Conservation (phyloP, 2,329 filamentous ascomycete genomes). For the Penicillium sp. region DNA sequence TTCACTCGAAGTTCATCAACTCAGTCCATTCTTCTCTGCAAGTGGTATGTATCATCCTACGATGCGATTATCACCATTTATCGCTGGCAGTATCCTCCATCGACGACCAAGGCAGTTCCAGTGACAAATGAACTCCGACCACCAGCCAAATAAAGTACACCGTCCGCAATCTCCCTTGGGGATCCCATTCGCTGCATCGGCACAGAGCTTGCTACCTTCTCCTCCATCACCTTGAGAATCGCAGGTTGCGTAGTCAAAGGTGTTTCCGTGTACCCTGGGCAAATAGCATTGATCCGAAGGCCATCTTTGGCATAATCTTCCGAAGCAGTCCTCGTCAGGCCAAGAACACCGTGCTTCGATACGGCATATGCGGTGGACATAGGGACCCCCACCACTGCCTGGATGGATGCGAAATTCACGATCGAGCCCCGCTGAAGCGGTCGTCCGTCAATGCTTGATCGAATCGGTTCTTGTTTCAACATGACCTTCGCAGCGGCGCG, state of each 20-base stretch:
- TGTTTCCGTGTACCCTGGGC: conserved; percentile 83
- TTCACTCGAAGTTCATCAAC: too few species aligned
- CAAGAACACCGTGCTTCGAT: conserved; percentile 45
- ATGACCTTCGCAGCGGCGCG: conserved; percentile 44
- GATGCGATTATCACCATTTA: too few species aligned
- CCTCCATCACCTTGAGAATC: too few species aligned
- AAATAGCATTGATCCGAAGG: conserved; percentile 68
- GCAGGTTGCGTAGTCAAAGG: conserved; percentile 47
- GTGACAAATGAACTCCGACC: too few species aligned
- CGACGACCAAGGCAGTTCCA: too few species aligned
- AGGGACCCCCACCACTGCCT: conserved; percentile 42
- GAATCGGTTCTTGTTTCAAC: conserved; percentile 45
- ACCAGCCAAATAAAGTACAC: too few species aligned
- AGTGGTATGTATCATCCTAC: too few species aligned
- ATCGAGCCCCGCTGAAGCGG: conserved; percentile 33
- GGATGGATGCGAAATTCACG: conserved; percentile 40
- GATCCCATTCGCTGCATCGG: too few species aligned
- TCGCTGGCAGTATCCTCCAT: too few species aligned
- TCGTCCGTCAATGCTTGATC: conserved; percentile 35
- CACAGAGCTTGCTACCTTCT: too few species aligned
- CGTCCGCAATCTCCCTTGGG: too few species aligned
- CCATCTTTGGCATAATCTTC: conserved; percentile 46
- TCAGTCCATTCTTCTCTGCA: too few species aligned
- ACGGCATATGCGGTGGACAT: conserved; percentile 35
- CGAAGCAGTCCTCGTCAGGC: conserved; percentile 44